Base-by-base conservation (phyloP, 1,284 basidiomycete species). In the Pseudozyma pruni region DNA sequence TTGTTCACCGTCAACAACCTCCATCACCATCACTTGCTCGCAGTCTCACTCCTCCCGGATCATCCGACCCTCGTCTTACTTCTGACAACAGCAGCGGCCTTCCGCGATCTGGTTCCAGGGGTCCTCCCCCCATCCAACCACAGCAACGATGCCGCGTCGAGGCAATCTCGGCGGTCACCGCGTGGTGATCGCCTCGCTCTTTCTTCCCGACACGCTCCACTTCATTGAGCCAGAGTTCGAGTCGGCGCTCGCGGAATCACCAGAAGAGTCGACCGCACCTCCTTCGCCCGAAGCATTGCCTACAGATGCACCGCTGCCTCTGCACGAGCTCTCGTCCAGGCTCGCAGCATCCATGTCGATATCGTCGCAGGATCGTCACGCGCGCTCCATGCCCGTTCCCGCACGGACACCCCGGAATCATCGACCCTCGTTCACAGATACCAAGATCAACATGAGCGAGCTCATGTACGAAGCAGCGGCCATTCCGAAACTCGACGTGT, bases 111-210 rank as follows among this genome's bases (percentile, higher is more conserved):
- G 17, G 38, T 29, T 10, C 8, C 4, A 8, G 8, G n/a, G n/a
- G n/a, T n/a, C n/a, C n/a, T n/a, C n/a, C n/a, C n/a, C n/a, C n/a
- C n/a, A n/a, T n/a, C n/a, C n/a, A n/a, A n/a, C n/a, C n/a, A n/a
- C 16, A 31, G 40, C 27, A 29, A 54, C 29, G n/a, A 71, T 72
- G 69, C 69, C 69, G 23, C 58, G 63, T n/a, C 56, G 69, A 50
- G 63, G 69, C 27, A 61, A 68, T 20, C 53, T 72, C 25, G 69
- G 69, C 40, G 69, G 75, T 34, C 72, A 75, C 56, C 77, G 79
- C 38, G 73, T 81, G 42, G 72, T 81, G 40, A 77, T 81, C 53
- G 79, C 74, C 20, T 74, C 78, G 44, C 78, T 79, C 55, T 75
- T 71, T 38, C 53, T 81, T 10, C 79, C 79, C 5, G 68, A 75